phyloP scores from a whole-genome alignment of 2,329 filamentous ascomycete species.

The Raffaelea albimanens region DNA sequence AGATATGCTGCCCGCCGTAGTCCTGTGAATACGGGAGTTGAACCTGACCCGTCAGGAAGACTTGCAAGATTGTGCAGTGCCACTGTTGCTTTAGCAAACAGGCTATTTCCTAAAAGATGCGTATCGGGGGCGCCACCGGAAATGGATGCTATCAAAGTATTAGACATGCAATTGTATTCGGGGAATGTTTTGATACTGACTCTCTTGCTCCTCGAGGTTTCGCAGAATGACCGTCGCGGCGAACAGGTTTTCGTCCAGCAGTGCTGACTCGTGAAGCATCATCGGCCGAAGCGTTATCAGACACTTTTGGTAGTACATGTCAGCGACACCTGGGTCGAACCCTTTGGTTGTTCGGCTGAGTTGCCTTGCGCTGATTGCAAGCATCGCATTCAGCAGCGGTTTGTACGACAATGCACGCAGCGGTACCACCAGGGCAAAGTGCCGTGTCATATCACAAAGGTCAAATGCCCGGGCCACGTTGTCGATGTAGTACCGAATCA shows the following conservation, averaged over 20 bases:
- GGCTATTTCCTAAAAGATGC: conserved; percentile 2
- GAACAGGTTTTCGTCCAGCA: conserved; percentile 5
- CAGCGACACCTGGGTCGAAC: background rate
- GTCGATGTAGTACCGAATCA: conserved; percentile 2
- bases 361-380: background rate
- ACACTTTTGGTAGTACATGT: conserved; percentile 1
- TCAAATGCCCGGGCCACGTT: background rate
- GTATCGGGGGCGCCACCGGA: background rate
- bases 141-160: background rate
- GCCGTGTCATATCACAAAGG: background rate
- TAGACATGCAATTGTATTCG: background rate
- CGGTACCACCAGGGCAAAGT: background rate
- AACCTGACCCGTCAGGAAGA: background rate
- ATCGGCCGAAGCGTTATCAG: background rate
- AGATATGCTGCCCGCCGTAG: conserved; percentile 2
- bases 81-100: conserved; percentile 2
- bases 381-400: conserved; percentile 1
- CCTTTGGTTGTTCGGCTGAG: conserved; percentile 1
- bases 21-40: background rate
- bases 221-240: conserved; percentile 5
- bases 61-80: background rate
- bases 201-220: conserved; percentile 1
- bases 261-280: conserved; percentile 1
- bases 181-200: background rate
- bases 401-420: background rate